Percentiles rank a stretch among this genome's conserved stretches.
Conservation (phyloP, 345 rosid species). For the Eucalyptus sp. region DNA sequence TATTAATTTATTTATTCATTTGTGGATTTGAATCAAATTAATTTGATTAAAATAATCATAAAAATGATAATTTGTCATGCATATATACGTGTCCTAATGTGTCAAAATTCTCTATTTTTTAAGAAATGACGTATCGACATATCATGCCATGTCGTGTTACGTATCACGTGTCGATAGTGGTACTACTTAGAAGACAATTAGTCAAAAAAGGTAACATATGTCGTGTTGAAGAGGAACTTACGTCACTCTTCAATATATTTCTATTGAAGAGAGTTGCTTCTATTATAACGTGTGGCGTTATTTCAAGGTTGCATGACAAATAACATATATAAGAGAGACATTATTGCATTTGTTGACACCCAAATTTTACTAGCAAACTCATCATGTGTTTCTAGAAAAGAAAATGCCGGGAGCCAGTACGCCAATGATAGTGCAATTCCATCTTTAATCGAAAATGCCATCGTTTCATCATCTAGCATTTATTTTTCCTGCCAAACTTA, state of each 20-base stretch:
- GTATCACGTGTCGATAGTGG: rapidly evolving
- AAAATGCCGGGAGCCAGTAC: neutral
- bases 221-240: neutral
- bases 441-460: neutral
- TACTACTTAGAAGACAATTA: rapidly evolving
- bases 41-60: no score
- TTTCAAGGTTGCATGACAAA: neutral
- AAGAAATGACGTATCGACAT: rapidly evolving
- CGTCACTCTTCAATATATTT: neutral
- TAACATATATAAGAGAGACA: rapidly evolving
- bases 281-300: rapidly evolving
- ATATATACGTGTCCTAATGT: no score
- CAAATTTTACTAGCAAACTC: neutral
- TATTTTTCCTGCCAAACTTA: neutral
- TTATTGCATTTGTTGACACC: neutral
- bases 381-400: neutral
- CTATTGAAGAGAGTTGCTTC: neutral
- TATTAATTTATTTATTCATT: no score
- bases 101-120: no score
- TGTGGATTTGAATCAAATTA: no score
- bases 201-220: neutral
- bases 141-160: rapidly evolving
- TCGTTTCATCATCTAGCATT: neutral
- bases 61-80: no score
- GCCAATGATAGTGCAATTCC: neutral